Conservation (phyloP, 2,329 filamentous ascomycete species). For the Aureobasidium sp. region DNA sequence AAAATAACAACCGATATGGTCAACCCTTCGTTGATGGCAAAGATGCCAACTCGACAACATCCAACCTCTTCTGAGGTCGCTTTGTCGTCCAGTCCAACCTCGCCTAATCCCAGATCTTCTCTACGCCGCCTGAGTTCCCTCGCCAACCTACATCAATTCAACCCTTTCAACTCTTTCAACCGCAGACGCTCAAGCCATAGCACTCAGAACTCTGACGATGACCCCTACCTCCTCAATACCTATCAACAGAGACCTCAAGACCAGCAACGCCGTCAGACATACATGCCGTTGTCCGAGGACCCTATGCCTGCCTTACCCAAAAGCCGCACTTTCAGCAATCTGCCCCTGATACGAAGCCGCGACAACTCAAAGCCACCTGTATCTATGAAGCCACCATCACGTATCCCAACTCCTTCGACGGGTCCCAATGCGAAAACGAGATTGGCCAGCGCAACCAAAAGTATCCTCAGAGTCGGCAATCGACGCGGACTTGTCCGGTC, state of each 20-base stretch:
- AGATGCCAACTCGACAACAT: not conserved
- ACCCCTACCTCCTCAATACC: slow-evolving; percentile 17
- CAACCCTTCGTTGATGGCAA: not conserved
- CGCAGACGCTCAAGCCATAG: slow-evolving; percentile 23
- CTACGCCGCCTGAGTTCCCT: slow-evolving; percentile 25
- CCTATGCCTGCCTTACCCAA: slow-evolving; percentile 26
- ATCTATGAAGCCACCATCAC: not conserved
- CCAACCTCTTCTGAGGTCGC: not conserved
- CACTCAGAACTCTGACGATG: not conserved
- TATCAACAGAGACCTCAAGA: slow-evolving; percentile 17
- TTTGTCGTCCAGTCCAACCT: not conserved
- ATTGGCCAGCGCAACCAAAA: slow-evolving; percentile 13
- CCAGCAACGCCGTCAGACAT: slow-evolving; percentile 22
- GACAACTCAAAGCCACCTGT: not conserved
- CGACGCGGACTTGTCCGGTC: slow-evolving; percentile 19
- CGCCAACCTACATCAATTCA: slow-evolving; percentile 26
- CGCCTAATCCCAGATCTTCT: slow-evolving; percentile 3
- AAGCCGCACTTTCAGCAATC: slow-evolving; percentile 29
- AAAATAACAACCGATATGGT: not conserved
- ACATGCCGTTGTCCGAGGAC: slow-evolving; percentile 26
- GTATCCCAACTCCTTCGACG: slow-evolving; percentile 9
- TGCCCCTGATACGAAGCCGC: slow-evolving; percentile 21
- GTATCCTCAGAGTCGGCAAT: slow-evolving; percentile 8
- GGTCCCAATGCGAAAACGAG: not conserved
- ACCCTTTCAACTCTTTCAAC: slow-evolving; percentile 28